These are phyloP conservation scores for Brassica cretica DNA, from an alignment of 345 rosid genomes.

Conservation along the genomic window DNA sequence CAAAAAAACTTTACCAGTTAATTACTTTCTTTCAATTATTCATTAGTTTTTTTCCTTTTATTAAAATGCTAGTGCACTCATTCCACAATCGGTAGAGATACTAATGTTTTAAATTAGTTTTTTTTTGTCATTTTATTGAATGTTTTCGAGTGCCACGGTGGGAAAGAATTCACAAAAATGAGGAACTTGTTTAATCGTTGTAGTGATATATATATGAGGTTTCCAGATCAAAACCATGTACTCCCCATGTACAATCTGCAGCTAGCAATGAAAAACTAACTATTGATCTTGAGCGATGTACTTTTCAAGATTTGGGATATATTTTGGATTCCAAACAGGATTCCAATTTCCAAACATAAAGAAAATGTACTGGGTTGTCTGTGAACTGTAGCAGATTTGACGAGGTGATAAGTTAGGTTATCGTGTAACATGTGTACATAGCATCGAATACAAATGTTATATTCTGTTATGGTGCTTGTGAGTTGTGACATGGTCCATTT, in stretches of 20 bases:
- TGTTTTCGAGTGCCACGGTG: neutral
- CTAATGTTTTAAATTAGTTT: neutral
- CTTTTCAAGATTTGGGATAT: neutral
- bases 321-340: neutral
- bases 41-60: neutral
- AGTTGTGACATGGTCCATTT: constrained; percentile 24
- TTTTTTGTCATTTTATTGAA: neutral
- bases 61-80: constrained; percentile 12
- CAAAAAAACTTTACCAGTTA: constrained; percentile 23
- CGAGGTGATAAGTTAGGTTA: constrained; percentile 33
- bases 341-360: neutral
- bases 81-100: constrained; percentile 6
- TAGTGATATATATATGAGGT: neutral
- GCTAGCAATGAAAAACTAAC: neutral
- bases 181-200: neutral
- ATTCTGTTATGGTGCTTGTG: constrained; percentile 29
- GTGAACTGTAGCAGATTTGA: constrained; percentile 3
- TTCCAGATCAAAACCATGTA: neutral
- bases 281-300: neutral
- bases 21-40: constrained; percentile 15
- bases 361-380: neutral
- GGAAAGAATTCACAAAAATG: neutral
- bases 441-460: constrained; percentile 20
- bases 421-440: constrained; percentile 35
- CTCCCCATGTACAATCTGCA: constrained; percentile 3